Percentiles rank a stretch among this genome's conserved stretches.
phyloP scores from a whole-genome alignment of 352 stramenopile species.

The Phytopythium kandeliae region DNA sequence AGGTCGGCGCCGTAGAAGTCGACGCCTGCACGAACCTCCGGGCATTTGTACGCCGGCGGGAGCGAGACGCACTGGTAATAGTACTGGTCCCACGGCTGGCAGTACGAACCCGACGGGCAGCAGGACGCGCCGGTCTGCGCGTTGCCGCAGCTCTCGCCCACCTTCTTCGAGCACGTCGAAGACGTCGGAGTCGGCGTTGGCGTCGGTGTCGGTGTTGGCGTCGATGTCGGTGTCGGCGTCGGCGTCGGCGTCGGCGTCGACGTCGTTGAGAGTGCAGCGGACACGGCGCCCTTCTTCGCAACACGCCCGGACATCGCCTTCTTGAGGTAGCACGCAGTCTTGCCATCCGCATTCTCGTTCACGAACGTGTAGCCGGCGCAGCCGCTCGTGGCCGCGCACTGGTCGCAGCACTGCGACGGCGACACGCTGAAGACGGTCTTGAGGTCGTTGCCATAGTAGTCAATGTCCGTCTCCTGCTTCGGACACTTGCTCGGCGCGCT shows the following conservation, averaged over 20 bases:
- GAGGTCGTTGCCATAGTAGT: constrained; percentile 48
- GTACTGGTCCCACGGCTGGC: constrained; percentile 34
- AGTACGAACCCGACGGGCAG: constrained; percentile 36
- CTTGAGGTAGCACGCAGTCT: constrained; percentile 55
- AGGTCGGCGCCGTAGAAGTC: constrained; percentile 52
- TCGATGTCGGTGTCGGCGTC: no score
- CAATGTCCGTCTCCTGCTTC: constrained; percentile 22
- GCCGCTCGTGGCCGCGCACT: constrained; percentile 27
- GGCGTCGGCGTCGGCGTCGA: no score
- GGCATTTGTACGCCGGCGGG: constrained; percentile 29
- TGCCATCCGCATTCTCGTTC: constrained; percentile 48
- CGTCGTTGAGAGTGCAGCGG: no score
- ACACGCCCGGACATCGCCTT: no score
- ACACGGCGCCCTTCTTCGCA: no score
- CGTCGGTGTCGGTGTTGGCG: no score
- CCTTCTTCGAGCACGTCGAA: constrained; percentile 1
- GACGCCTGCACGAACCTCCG: constrained; percentile 23
- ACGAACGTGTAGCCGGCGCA: constrained; percentile 52
- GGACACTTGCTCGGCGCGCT: constrained; percentile 30
- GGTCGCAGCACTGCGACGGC: constrained; percentile 40
- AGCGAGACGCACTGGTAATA: constrained; percentile 52
- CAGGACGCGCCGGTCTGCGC: constrained; percentile 20
- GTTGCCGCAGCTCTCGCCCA: constrained; percentile 30
- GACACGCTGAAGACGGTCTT: constrained; percentile 27
- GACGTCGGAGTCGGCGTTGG: no score